Percentiles rank a stretch among this genome's conserved stretches.
Evolutionary conservation across 2,329 filamentous ascomycete genomes (phyloP).

Genomic region (Bertia moriformis): DNA sequence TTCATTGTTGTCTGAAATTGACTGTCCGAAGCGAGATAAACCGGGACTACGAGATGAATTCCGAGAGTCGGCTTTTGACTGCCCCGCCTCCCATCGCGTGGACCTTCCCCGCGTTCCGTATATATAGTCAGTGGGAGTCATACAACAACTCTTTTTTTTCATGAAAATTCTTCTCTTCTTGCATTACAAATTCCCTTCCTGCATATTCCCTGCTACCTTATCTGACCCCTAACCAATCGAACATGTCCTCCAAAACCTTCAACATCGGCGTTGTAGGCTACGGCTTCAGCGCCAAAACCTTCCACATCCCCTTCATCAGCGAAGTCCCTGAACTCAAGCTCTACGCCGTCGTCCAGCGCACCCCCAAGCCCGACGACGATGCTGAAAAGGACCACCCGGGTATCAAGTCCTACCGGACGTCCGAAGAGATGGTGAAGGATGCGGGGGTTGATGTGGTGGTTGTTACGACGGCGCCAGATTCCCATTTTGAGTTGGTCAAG

Average conservation of each 20-base stretch:
- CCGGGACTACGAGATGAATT: too few species aligned
- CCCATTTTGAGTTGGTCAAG: slow-evolving; percentile 53
- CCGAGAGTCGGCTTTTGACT: too few species aligned
- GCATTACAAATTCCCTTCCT: not conserved
- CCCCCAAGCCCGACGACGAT: slow-evolving; percentile 47
- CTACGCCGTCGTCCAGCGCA: slow-evolving; percentile 64
- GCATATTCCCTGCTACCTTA: too few species aligned
- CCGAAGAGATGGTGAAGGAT: slow-evolving; percentile 51
- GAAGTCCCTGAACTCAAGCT: slow-evolving; percentile 50
- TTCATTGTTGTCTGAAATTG: too few species aligned
- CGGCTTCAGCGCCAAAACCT: slow-evolving; percentile 58
- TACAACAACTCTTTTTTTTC: too few species aligned
- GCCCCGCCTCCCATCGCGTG: too few species aligned
- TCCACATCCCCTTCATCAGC: slow-evolving; percentile 68
- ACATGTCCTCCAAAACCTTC: slow-evolving; percentile 18
- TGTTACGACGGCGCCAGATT: slow-evolving; percentile 57
- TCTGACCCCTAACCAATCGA: slow-evolving; percentile 1
- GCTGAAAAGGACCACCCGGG: slow-evolving; percentile 54
- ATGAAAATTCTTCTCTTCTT: too few species aligned
- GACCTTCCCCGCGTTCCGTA: too few species aligned
- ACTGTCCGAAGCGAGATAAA: too few species aligned
- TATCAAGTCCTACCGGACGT: slow-evolving; percentile 47
- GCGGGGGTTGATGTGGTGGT: slow-evolving; percentile 53
- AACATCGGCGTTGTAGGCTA: slow-evolving; percentile 46
- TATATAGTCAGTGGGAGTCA: too few species aligned